Conservation (phyloP, 805 yeast species). For the Pichia eremophila region DNA sequence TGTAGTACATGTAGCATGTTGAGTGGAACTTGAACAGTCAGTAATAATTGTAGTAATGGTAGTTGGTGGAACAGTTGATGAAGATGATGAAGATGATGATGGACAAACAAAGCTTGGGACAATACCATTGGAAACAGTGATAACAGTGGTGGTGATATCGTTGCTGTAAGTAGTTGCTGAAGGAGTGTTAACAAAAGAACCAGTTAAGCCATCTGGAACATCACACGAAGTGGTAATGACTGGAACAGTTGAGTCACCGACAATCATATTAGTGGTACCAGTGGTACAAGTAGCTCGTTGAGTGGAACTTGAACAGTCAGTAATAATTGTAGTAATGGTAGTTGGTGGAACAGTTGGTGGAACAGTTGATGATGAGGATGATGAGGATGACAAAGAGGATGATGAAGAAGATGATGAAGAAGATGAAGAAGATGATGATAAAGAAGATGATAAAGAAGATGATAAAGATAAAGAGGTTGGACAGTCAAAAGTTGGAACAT, state of each 20-base stretch:
- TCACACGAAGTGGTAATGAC: slow-evolving; percentile 7
- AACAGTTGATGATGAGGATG: neutral
- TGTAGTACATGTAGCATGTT: neutral
- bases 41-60: neutral
- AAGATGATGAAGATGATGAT: slow-evolving; percentile 1
- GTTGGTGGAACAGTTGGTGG: neutral
- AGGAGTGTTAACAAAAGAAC: slow-evolving; percentile 5
- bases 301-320: slow-evolving; percentile 1
- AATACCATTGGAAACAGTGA: slow-evolving; percentile 3
- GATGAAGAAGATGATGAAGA: neutral
- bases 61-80: neutral
- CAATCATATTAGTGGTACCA: slow-evolving; percentile 1
- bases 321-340: neutral
- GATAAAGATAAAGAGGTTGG: slow-evolving; percentile 4
- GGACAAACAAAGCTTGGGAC: slow-evolving; percentile 4
- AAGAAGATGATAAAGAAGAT: neutral
- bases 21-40: neutral
- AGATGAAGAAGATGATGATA: neutral
- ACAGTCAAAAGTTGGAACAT: neutral
- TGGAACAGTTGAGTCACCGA: neutral
- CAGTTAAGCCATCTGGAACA: slow-evolving; percentile 1
- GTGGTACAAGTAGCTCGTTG: slow-evolving; percentile 1
- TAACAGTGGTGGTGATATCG: neutral
- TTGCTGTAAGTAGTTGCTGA: neutral
- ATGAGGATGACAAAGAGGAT: neutral